A percentile compares a stretch with the other conserved stretches of the same genome.
Evolutionary conservation across 2,329 filamentous ascomycete genomes (phyloP).

Genomic region (Fusarium bulbicola): DNA sequence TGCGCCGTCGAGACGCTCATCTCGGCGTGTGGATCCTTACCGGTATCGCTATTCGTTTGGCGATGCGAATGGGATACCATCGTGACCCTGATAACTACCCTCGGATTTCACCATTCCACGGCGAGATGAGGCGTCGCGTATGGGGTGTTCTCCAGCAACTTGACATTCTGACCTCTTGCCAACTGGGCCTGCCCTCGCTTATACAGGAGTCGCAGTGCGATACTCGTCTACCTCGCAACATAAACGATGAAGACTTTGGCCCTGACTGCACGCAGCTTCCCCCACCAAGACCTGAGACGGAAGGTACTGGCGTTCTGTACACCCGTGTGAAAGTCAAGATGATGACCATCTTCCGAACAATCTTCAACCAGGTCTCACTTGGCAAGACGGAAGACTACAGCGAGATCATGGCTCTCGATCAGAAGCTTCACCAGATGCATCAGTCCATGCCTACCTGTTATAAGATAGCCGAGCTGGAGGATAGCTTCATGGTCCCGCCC

Average conservation of each 20-base stretch:
- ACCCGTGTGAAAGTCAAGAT: conserved; percentile 16
- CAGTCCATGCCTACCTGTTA: conserved; percentile 18
- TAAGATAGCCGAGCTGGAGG: conserved; percentile 16
- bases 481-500: conserved; percentile 20
- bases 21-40: conserved; percentile 26
- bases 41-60: conserved; percentile 20
- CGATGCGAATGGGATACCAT: conserved; percentile 36
- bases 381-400: conserved; percentile 19
- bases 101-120: conserved; percentile 18
- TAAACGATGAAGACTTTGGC: conserved; percentile 27
- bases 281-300: conserved; percentile 1
- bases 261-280: conserved; percentile 12
- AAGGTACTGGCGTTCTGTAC: conserved; percentile 18
- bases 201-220: conserved; percentile 28
- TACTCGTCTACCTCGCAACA: conserved; percentile 13
- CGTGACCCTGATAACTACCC: conserved; percentile 23
- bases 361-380: conserved; percentile 32
- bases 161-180: conserved; percentile 24
- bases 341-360: conserved; percentile 24
- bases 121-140: conserved; percentile 29
- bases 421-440: conserved; percentile 8
- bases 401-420: conserved; percentile 29
- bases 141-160: conserved; percentile 27
- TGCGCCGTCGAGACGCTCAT: conserved; percentile 20
- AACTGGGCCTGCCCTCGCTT: conserved; percentile 23